Evolutionary conservation across 1,139 yeast species (phyloP), one percentile per base, ranked within the genome.

Genomic region (Saccharomycopsis phalli): DNA sequence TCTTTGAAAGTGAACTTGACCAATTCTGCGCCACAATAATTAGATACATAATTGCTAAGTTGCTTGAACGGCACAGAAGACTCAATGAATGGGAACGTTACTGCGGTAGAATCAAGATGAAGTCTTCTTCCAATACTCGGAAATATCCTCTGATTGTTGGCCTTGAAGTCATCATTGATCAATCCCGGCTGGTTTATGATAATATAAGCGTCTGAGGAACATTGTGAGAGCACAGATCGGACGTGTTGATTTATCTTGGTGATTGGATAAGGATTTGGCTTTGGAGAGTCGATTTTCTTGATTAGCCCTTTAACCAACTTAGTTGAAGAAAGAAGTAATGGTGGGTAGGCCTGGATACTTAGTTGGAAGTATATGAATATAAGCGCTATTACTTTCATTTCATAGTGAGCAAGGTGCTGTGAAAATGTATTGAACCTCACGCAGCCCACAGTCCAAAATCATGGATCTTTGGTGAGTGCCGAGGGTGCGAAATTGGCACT

Each of bases 141-240:
- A 71, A 83, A 81, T 20, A 64, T 57, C 3, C 66, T 51, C 16
- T 53, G 46, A 25, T 52, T 57, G 41, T 56, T 54, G 23, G 64
- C 62, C 19, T 63, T 62, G 45, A 84, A 63, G 57, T 84, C 94
- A n/a, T 61, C 60, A 38, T 68, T 60, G 2, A 58, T 58, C 41
- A 84, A 57, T 0, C 93, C 93, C 0, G 94, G 94, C 35, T 74
- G 75, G 52, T 81, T 73, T 1, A 83, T 65, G 13, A 84, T 58
- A 2, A 86, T 52, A 50, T 80, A 81, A 1, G 79, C 81, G 54
- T 83, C 82, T 0, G 88, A 73, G 1, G 76, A 62, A 53, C 95
- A 86, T 32, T 68, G 66, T 2, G 76, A 73, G 11, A 78, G 59
- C 30, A 75, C 56, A 42, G 70, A 64, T 39, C 68, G 65, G 13